Conservation (phyloP, 2,329 filamentous ascomycete genomes). For the Penicillium sp. region DNA sequence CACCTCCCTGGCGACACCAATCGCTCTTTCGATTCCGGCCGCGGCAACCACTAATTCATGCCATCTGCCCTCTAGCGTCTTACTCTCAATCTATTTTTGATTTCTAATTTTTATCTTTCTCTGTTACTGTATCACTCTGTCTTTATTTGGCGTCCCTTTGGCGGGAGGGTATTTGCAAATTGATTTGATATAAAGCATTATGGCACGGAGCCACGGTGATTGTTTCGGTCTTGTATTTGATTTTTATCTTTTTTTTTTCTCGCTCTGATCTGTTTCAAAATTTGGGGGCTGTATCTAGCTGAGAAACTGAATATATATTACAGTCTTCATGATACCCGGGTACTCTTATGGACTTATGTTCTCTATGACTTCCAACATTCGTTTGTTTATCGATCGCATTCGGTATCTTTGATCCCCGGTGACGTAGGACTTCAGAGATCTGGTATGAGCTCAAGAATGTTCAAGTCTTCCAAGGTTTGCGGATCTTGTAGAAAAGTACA, state of each 20-base stretch:
- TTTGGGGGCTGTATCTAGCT: conserved; percentile 10
- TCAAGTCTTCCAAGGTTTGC: too few species aligned
- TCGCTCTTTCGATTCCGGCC: conserved; percentile 20
- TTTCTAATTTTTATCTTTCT: conserved; percentile 9
- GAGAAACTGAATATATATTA: conserved; percentile 14
- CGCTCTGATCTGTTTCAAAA: conserved; percentile 12
- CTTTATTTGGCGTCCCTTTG: conserved; percentile 27
- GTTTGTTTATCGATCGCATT: neutral
- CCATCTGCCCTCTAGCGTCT: neutral
- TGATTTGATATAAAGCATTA: conserved; percentile 26
- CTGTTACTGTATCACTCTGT: neutral
- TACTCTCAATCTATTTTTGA: conserved; percentile 4
- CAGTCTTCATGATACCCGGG: conserved; percentile 1
- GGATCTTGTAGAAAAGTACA: too few species aligned
- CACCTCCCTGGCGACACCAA: conserved; percentile 22
- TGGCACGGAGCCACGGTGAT: conserved; percentile 29
- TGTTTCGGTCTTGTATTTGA: conserved; percentile 9
- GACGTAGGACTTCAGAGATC: neutral
- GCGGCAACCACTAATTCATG: conserved; percentile 12
- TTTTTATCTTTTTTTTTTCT: conserved; percentile 2
- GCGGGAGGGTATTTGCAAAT: conserved; percentile 18
- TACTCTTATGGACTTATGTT: neutral
- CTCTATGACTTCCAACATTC: neutral
- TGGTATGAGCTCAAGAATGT: too few species aligned
- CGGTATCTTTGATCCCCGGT: neutral